Evolutionary conservation across 2,329 filamentous ascomycete species (phyloP).

Genomic region (Aspergillus texensis): DNA sequence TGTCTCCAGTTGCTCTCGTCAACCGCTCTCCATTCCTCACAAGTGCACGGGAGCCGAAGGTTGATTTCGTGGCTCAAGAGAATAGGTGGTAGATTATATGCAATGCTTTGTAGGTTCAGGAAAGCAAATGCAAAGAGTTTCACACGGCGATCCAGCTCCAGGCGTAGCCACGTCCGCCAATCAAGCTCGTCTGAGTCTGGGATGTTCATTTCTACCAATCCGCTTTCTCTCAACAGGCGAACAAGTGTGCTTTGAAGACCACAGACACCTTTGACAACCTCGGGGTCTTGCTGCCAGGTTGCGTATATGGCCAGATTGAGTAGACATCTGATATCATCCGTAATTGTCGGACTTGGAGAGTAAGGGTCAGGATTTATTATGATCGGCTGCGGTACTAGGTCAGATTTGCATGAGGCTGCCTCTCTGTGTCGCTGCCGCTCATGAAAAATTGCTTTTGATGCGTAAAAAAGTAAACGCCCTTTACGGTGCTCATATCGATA

Average conservation of each 20-base stretch:
- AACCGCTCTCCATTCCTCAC: neutral
- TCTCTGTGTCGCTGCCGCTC: neutral
- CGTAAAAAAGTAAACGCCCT: neutral
- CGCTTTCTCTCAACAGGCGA: neutral
- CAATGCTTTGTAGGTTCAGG: neutral
- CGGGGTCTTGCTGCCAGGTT: neutral
- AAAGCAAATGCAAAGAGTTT: constrained; percentile 1
- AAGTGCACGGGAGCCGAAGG: neutral
- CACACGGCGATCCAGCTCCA: neutral
- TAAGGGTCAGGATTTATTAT: neutral
- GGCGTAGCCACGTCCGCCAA: neutral
- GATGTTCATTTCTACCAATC: neutral
- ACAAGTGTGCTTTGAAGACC: neutral
- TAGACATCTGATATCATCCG: neutral
- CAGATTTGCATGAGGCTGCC: neutral
- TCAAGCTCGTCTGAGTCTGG: neutral
- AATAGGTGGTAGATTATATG: neutral
- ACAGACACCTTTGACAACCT: neutral
- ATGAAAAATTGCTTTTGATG: neutral
- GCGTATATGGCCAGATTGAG: neutral
- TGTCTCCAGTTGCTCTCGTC: neutral
- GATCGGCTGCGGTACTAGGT: neutral
- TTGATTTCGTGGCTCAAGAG: neutral
- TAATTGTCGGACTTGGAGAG: neutral
- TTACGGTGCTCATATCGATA: constrained; percentile 2